phyloP scores from a whole-genome alignment of 805 yeast genomes.

The Saturnispora gosingensis region DNA sequence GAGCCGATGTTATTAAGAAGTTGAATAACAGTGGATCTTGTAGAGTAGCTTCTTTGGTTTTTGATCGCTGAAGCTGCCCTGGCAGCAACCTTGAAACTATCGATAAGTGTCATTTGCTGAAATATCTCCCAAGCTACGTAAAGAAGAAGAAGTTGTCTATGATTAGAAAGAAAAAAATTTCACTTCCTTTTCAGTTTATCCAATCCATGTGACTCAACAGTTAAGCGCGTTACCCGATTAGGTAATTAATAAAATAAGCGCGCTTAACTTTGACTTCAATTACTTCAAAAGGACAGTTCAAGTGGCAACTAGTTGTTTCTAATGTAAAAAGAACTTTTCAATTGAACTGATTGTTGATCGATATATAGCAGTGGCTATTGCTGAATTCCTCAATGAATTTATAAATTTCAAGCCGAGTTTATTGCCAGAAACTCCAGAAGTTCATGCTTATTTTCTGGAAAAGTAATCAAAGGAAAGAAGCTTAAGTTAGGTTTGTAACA shows the following conservation, averaged over 20 bases:
- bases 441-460: no score
- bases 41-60: constrained; percentile 34
- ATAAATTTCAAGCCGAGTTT: no score
- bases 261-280: not conserved
- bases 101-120: not conserved
- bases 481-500: no score
- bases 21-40: constrained; percentile 94
- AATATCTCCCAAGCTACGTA: not conserved
- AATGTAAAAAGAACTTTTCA: no score
- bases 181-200: not conserved
- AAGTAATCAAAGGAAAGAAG: no score
- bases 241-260: constrained; percentile 4
- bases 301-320: no score
- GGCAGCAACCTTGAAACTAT: not conserved
- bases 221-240: constrained; percentile 13
- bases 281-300: not conserved
- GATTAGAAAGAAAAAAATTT: not conserved
- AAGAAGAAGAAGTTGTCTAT: not conserved
- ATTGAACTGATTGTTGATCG: no score
- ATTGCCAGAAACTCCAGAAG: no score
- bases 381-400: no score
- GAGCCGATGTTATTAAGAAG: constrained; percentile 92
- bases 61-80: not conserved
- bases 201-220: not conserved
- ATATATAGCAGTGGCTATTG: no score